Evolutionary conservation across 2,329 filamentous ascomycete genomes (phyloP).

Genomic region (Fusarium aywerte): DNA sequence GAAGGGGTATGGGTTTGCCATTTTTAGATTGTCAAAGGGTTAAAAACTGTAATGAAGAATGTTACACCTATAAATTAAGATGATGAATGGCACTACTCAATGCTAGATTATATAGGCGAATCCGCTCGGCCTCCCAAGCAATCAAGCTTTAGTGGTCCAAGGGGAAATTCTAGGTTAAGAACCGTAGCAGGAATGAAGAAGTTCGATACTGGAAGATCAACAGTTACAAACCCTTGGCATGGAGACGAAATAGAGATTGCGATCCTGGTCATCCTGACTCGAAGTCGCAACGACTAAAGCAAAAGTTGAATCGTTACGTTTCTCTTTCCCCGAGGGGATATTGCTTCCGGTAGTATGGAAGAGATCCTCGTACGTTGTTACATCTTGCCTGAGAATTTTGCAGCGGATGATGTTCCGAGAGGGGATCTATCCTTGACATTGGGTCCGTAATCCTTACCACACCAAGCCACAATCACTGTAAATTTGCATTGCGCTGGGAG

Average conservation of each 20-base stretch:
- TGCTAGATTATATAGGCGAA: conserved; percentile 22
- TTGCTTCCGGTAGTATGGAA: background rate
- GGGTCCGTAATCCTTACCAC: conserved; percentile 2
- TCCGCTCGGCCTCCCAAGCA: background rate
- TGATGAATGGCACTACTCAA: background rate
- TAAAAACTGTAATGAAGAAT: background rate
- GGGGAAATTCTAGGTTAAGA: background rate
- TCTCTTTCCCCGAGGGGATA: conserved; percentile 17
- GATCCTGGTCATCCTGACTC: background rate
- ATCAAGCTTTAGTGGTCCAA: background rate
- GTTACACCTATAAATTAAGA: background rate
- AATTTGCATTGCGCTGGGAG: conserved; percentile 1
- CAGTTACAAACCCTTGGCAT: background rate
- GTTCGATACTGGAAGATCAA: background rate
- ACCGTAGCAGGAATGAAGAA: background rate
- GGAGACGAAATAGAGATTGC: background rate
- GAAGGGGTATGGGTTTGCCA: conserved; percentile 43
- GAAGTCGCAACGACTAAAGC: background rate
- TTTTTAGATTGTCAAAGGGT: background rate
- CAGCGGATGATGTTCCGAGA: conserved; percentile 7
- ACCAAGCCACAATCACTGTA: background rate
- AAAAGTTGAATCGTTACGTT: background rate
- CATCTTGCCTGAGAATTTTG: background rate
- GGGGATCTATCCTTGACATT: conserved; percentile 5
- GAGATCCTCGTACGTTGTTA: conserved; percentile 7